phyloP scores from a whole-genome alignment of 2,329 filamentous ascomycete species.

The Fusarium begoniae region DNA sequence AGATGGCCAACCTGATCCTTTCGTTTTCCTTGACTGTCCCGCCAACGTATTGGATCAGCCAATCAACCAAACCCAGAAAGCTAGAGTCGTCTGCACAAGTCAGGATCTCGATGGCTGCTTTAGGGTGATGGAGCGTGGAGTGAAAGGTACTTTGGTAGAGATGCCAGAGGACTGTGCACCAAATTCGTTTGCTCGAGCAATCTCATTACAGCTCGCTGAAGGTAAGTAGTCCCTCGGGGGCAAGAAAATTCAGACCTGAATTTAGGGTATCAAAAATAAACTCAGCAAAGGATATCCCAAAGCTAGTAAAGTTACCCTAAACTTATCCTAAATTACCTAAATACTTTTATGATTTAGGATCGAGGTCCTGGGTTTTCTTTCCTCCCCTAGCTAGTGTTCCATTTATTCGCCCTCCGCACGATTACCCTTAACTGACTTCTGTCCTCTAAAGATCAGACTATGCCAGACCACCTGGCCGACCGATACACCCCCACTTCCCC shows the following conservation, averaged over 20 bases:
- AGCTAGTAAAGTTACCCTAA: no score
- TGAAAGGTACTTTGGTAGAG: slow-evolving; percentile 8
- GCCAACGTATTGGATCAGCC: background rate
- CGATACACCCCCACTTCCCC: background rate
- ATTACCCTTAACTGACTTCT: no score
- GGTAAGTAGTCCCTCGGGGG: background rate
- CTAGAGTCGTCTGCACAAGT: slow-evolving; percentile 1
- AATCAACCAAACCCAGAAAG: slow-evolving; percentile 11
- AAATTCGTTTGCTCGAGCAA: slow-evolving; percentile 6
- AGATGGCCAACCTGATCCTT: background rate
- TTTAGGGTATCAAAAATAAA: no score
- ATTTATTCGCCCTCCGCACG: no score
- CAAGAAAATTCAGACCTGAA: no score
- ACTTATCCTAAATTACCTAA: no score
- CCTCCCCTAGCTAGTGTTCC: no score
- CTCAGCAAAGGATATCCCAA: no score
- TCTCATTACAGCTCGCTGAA: background rate
- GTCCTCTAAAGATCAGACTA: background rate
- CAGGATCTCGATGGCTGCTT: slow-evolving; percentile 3
- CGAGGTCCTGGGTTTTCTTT: no score
- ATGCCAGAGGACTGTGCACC: slow-evolving; percentile 12
- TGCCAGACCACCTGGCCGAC: background rate
- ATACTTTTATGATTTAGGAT: no score
- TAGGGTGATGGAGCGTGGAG: background rate
- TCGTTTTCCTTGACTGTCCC: background rate